Base-by-base conservation (phyloP, 345 rosid genomes). In the Eucalyptus regnans region DNA sequence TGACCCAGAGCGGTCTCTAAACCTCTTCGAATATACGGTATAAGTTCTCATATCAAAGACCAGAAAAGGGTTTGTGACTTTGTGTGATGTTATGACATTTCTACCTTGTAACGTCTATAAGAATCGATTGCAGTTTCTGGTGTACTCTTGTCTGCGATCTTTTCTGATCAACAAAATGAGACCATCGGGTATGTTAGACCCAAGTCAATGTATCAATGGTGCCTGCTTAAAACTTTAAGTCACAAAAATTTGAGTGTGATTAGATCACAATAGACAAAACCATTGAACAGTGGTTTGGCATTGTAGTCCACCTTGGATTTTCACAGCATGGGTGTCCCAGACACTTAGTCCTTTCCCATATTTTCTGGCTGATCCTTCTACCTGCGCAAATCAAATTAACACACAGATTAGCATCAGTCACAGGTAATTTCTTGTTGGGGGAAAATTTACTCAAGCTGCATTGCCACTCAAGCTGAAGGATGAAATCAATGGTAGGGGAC, bases 111-210 rank as follows among this genome's bases (percentile, higher is more conserved):
- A 23, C 64, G 85, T 50, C 86, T 86, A 41, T 88, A 88, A 56
- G 85, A 84, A 83, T 88, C 87, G 15, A 88, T 81, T 29, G 83
- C 84, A 60, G 60, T 46, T 20, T 91, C 93, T 90, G 90, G 91
- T 81, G 90, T 90, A 56, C 66, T 89, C 62, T 60, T 56, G 89
- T 87, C 91, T 56, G 88, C 89, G 88, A 23, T 90, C 60, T 41
- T 94, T 94, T 94, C 93, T 92, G 12, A 91, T 87, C 31, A 92
- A 88, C n/a, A 56, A 88, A 89, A 94, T 90, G 88, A 90, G 86
- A 6, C 93, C 31, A 91, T 76, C 91, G 1, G 41, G 25, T 92
- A 43, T 87, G 86, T 54, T 87, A 51, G 64, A 48, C 31, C 14
- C 23, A 9, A 50, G 25, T 18, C 87, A 86, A 50, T 49, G 5